Base-by-base conservation (phyloP, 1,139 yeast genomes). In the Blastobotrys elegans region DNA sequence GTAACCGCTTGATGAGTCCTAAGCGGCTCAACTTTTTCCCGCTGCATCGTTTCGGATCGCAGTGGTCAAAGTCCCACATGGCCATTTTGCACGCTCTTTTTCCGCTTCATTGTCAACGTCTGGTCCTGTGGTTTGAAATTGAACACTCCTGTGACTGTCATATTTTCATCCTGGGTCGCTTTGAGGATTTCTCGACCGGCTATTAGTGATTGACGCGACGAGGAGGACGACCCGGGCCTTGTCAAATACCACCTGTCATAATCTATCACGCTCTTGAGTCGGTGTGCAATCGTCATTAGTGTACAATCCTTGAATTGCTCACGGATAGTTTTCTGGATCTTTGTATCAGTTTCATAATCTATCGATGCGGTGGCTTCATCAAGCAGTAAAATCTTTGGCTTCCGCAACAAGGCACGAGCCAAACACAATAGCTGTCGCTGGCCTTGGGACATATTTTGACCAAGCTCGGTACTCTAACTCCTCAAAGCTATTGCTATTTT, bases 11-110 rank as follows among this genome's bases (percentile, higher is more conserved):
- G 43, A 92, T 89, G 29, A 88, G 68, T 0, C 98, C 98, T 31
- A 92, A 67, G 49, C 98, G 72, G 62, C 88, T 96, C 33, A 92
- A 73, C 64, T 90, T 90, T 70, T 92, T 92, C 22, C 98, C 99
- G 55, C 95, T 84, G 63, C 99, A 92, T 63, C 97, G 75, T 64
- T 94, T 94, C 2, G 99, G 99, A 67, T 92, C 98, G 69, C 99
- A 92, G 65, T 92, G 99, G 58, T 90, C 96, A 63, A 94, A 92
- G 67, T 92, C 78, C 73, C 73, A 69, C 73, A 69, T 69, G 33
- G 73, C 73, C 66, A 67, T 65, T 43, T 66, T 66, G n/a, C n/a
- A n/a, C n/a, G n/a, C 40, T 43, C 38, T 49, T 49, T 21, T 40
- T 47, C 18, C 44, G 32, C 17, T 46, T 41, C 38, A 18, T 13